Evolutionary conservation across 1,139 yeast genomes (phyloP).

Genomic region (Geotrichum klebahnii): DNA sequence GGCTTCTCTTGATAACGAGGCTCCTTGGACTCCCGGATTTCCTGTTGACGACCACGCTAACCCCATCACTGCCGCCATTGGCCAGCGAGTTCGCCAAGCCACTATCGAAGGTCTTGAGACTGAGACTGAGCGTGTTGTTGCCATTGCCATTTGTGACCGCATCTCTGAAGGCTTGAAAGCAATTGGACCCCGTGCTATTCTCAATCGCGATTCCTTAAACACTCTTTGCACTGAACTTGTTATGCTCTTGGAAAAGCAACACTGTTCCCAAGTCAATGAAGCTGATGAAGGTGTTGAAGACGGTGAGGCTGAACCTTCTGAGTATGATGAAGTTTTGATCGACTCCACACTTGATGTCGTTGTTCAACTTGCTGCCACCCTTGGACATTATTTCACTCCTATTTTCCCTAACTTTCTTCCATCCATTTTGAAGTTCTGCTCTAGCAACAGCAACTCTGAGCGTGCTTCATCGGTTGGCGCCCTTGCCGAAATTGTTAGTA

Average conservation of each 20-base stretch:
- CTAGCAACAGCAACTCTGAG: slow-evolving; percentile 64
- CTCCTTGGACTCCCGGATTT: slow-evolving; percentile 66
- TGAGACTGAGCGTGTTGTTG: slow-evolving; percentile 78
- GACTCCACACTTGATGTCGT: slow-evolving; percentile 85
- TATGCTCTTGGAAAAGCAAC: slow-evolving; percentile 71
- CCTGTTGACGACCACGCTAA: slow-evolving; percentile 44
- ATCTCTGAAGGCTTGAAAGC: slow-evolving; percentile 64
- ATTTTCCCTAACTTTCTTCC: slow-evolving; percentile 72
- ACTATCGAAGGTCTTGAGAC: slow-evolving; percentile 62
- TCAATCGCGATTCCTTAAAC: slow-evolving; percentile 59
- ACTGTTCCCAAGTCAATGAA: slow-evolving; percentile 66
- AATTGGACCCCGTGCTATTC: slow-evolving; percentile 69
- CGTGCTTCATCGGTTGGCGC: slow-evolving; percentile 86
- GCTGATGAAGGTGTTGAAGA: slow-evolving; percentile 54
- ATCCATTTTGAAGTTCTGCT: slow-evolving; percentile 55
- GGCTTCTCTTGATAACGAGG: slow-evolving; percentile 45
- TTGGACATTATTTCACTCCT: slow-evolving; percentile 70
- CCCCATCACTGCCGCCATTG: slow-evolving; percentile 51
- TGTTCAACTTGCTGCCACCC: slow-evolving; percentile 66
- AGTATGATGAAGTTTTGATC: slow-evolving; percentile 77
- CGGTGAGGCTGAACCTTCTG: slow-evolving; percentile 69
- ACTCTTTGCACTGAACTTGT: slow-evolving; percentile 64
- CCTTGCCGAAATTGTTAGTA: slow-evolving; percentile 80
- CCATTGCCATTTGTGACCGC: slow-evolving; percentile 71
- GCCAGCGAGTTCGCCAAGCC: slow-evolving; percentile 61